Conservation (phyloP, 371 early-diverging fungal species). For the Cokeromyces recurvatus region DNA sequence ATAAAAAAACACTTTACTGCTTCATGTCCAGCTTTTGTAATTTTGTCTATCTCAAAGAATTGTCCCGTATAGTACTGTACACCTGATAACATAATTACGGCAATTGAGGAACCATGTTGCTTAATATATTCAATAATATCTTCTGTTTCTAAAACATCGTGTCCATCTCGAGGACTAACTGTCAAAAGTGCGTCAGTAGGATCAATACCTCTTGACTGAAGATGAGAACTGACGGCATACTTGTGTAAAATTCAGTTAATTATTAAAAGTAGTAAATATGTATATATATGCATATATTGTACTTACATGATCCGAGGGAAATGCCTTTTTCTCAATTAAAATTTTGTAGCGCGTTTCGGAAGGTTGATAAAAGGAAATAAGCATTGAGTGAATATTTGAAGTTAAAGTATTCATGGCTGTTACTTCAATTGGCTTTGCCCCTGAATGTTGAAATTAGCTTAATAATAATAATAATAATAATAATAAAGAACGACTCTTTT, state of each 20-base stretch:
- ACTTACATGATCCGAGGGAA: slow-evolving; percentile 86
- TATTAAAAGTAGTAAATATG: too few relatives aligned
- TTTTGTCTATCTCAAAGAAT: slow-evolving; percentile 82
- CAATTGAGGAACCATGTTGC: slow-evolving; percentile 65
- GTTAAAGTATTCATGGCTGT: slow-evolving; percentile 92
- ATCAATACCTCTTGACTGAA: slow-evolving; percentile 75
- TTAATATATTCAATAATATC: slow-evolving; percentile 79
- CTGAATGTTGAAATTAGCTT: slow-evolving; percentile 20
- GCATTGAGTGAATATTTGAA: slow-evolving; percentile 84
- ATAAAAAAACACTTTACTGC: slow-evolving; percentile 56
- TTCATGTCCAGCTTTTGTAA: slow-evolving; percentile 79
- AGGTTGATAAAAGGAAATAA: slow-evolving; percentile 91
- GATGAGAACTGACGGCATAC: slow-evolving; percentile 78
- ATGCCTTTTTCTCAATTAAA: slow-evolving; percentile 88
- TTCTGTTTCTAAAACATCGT: slow-evolving; percentile 63
- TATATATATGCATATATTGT: slow-evolving; percentile 39
- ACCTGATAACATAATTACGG: slow-evolving; percentile 89
- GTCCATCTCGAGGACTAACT: slow-evolving; percentile 72
- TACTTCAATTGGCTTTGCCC: slow-evolving; percentile 80
- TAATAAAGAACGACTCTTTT: too few relatives aligned
- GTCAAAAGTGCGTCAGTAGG: slow-evolving; percentile 70
- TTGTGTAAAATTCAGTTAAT: too few relatives aligned
- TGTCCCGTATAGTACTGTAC: slow-evolving; percentile 97
- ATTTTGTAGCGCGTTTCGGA: slow-evolving; percentile 75
- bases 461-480: not conserved